phyloP scores from a whole-genome alignment of 2,329 filamentous ascomycete species.

The Rhexocercosporidium sp. region DNA sequence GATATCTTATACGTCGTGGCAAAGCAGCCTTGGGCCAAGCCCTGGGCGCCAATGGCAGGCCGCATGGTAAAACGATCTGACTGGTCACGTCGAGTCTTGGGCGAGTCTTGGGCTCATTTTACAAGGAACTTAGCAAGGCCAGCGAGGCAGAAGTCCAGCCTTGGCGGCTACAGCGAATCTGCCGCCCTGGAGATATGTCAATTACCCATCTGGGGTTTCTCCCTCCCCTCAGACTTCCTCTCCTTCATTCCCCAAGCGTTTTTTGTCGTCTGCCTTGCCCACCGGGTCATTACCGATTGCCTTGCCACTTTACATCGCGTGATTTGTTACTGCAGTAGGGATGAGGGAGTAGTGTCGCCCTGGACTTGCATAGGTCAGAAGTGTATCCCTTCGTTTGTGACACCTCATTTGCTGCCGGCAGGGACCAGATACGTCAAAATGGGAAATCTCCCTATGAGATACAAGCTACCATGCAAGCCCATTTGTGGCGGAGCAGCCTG shows the following conservation, averaged over 20 bases:
- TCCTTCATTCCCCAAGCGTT: not conserved
- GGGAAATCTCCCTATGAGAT: not conserved
- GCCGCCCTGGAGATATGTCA: conserved; percentile 3
- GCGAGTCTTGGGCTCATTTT: not conserved
- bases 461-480: conserved; percentile 2
- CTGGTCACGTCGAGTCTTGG: not conserved
- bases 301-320: not conserved
- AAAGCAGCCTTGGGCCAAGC: conserved; percentile 7
- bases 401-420: not conserved
- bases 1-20: not conserved
- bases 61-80: not conserved
- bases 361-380: not conserved
- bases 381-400: not conserved
- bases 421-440: not conserved
- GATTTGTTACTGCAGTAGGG: not conserved
- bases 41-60: conserved; percentile 1
- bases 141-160: conserved; percentile 1
- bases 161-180: not conserved
- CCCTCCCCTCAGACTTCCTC: not conserved
- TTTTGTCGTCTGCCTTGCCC: not conserved
- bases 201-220: not conserved
- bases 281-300: not conserved
- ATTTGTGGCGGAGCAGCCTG: conserved; percentile 8
- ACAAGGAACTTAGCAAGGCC: conserved; percentile 1
- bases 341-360: not conserved